A percentile compares a stretch with the other conserved stretches of the same genome.
These are phyloP conservation scores for Coniochaeta ligniaria DNA, from an alignment of 2,329 filamentous ascomycete species.

Conservation along the genomic window DNA sequence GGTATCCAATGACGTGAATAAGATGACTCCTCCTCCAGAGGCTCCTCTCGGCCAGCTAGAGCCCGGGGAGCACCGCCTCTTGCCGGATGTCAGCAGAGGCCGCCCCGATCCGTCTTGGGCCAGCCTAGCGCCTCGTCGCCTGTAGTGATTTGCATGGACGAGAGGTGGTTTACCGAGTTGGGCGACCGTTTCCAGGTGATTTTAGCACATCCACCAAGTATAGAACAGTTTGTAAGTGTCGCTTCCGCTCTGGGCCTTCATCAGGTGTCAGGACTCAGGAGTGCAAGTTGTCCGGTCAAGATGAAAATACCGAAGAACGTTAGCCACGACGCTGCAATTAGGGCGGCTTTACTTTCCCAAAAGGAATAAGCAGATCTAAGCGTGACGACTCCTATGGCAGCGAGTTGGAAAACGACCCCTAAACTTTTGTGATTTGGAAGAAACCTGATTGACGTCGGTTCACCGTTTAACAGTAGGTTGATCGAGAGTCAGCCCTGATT, in stretches of 20 bases:
- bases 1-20: background rate
- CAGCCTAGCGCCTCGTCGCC: background rate
- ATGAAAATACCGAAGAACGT: background rate
- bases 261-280: too few relatives aligned
- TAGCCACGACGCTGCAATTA: too few relatives aligned
- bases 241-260: background rate
- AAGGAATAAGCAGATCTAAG: too few relatives aligned
- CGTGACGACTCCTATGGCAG: too few relatives aligned
- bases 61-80: background rate
- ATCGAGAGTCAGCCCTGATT: background rate
- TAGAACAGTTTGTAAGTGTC: background rate
- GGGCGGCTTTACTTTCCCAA: too few relatives aligned
- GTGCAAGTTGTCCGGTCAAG: too few relatives aligned
- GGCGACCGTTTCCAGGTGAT: background rate
- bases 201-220: background rate
- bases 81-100: constrained; percentile 2
- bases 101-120: background rate
- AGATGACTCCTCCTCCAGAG: background rate
- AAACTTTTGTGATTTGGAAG: background rate
- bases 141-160: too few relatives aligned
- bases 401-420: background rate
- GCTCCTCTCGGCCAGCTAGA: background rate
- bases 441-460: background rate
- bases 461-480: background rate
- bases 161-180: background rate